phyloP scores from a whole-genome alignment of 1,139 yeast genomes.

The Hemisphaericaspora lyxosophila region DNA sequence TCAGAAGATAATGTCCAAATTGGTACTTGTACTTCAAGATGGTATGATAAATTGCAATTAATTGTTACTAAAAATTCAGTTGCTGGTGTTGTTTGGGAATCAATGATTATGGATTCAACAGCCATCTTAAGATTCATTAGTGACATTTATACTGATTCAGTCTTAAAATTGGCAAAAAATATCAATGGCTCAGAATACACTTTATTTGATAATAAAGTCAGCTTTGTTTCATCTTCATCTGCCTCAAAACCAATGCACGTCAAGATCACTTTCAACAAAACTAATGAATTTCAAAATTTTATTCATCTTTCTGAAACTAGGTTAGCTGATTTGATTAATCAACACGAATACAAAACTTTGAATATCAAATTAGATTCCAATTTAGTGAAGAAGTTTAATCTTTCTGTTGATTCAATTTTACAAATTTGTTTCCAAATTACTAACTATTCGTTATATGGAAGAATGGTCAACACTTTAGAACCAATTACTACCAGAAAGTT shows the following conservation, averaged over 20 bases:
- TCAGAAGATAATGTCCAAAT: conserved; percentile 58
- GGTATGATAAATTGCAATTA: conserved; percentile 76
- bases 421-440: conserved; percentile 71
- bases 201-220: conserved; percentile 47
- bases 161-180: conserved; percentile 66
- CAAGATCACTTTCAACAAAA: conserved; percentile 49
- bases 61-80: conserved; percentile 68
- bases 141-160: conserved; percentile 74
- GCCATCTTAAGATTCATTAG: conserved; percentile 71
- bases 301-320: conserved; percentile 75
- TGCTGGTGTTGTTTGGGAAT: conserved; percentile 75
- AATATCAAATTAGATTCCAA: conserved; percentile 44
- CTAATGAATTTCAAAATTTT: conserved; percentile 44
- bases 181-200: conserved; percentile 73
- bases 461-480: conserved; percentile 63
- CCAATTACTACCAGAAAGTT: conserved; percentile 73
- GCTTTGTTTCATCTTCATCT: conserved; percentile 39
- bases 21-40: conserved; percentile 75
- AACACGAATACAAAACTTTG: conserved; percentile 58
- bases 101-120: conserved; percentile 77
- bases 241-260: conserved; percentile 43
- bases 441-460: conserved; percentile 72
- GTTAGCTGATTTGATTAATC: conserved; percentile 70
- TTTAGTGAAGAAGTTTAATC: conserved; percentile 48
- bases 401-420: conserved; percentile 65